Evolutionary conservation across 2,329 filamentous ascomycete species (phyloP).

Genomic region (Botrytis hyacinthi): DNA sequence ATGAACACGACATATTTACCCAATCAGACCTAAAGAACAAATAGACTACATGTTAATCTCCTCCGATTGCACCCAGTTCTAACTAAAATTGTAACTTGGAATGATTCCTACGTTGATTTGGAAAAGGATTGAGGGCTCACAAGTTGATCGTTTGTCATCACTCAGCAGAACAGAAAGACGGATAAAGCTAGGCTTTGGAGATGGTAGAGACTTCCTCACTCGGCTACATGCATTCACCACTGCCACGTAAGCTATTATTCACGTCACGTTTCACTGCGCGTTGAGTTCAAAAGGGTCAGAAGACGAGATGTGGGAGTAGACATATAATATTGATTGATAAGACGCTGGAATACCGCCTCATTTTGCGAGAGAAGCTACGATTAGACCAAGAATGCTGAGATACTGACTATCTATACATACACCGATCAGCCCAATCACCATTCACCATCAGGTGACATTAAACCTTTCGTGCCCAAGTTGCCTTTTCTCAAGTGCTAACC

Average conservation of each 20-base stretch:
- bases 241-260: constrained; percentile 1
- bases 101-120: not conserved
- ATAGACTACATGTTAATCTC: not conserved
- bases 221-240: not conserved
- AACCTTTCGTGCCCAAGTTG: constrained; percentile 19
- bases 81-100: not conserved
- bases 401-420: constrained; percentile 29
- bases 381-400: constrained; percentile 19
- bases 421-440: constrained; percentile 18
- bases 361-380: not conserved
- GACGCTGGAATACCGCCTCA: constrained; percentile 23
- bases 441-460: constrained; percentile 19
- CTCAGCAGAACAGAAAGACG: not conserved
- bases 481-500: constrained; percentile 15
- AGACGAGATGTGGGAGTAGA: constrained; percentile 7
- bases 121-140: not conserved
- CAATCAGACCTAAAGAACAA: not conserved
- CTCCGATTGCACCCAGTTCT: not conserved
- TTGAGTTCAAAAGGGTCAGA: not conserved
- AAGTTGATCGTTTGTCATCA: not conserved
- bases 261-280: constrained; percentile 6
- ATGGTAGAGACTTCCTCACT: not conserved
- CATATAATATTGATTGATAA: constrained; percentile 24
- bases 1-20: not conserved
- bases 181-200: not conserved